Base-by-base conservation (phyloP, 257 asterid species). In the Anisodus acutangulus region DNA sequence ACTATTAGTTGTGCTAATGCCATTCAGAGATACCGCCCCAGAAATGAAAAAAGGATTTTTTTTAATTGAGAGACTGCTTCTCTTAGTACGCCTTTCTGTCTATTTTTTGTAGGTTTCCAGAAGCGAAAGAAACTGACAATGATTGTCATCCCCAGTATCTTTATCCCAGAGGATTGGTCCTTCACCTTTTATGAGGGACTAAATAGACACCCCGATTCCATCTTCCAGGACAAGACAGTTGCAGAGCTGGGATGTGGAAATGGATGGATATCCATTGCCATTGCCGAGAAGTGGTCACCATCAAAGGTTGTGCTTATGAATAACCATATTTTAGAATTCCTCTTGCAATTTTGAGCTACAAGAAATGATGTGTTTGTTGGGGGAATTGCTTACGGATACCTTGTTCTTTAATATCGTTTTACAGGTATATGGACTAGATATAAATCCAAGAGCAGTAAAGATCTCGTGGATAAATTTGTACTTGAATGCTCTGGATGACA, bases 401-500 rank as follows among this genome's bases (percentile, higher is more conserved):
- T 16, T 39, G 8, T 8, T 16, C 54, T 41, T 59, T 41, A 69
- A 41, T 69, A 41, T 41, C 12, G 0, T 39, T 69, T 83, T 62
- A 51, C 94, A 97, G 99, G 98, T 97, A n/a, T 97, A 93, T 87
- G 99, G 99, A 84, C 98, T 97, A 88, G 99, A 97, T 88, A 97
- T 97, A 87, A 97, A 97, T 90, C 99, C 99, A 83, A 94, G 99
- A 89, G 98, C 98, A 70, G 88, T 97, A 67, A 95, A 97, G 88
- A 90, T 97, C 66, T 95, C 99, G n/a, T 93, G 98, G 99, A 97
- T 97, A 91, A 97, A 97, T 89, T 95, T 97, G 11, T 97, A 95
- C 88, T 82, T 97, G 88, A 97, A 97, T 90, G 98, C 99, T 83
- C 87, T 97, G 93, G 96, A 97, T 85, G 98, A 93, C 79, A 90